Evolutionary conservation across 352 stramenopile genomes (phyloP), one percentile per base, ranked within the genome.

Genomic region (Peronosclerospora sorghi): DNA sequence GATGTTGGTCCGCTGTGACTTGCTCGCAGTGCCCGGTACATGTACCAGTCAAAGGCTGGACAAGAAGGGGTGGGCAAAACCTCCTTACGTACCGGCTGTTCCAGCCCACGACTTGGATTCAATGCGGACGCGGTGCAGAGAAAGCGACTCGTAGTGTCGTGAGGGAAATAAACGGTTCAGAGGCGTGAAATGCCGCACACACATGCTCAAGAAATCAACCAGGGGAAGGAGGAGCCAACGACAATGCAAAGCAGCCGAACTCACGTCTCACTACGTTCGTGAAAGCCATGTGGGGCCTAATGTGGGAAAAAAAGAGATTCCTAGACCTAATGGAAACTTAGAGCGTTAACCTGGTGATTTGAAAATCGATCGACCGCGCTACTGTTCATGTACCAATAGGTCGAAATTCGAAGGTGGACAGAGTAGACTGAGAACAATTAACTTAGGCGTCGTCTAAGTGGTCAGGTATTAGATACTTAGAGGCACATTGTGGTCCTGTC

Each of bases 1-100:
- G n/a, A n/a, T 59, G 51, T 62, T 54, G 44, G 52, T 59, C 49
- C 51, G 56, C 52, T 66, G 47, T 62, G 56, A 62, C 52, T 65
- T 56, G 46, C 42, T 44, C 21, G 19, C n/a, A n/a, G n/a, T n/a
- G n/a, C 6, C 6, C 21, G 21, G 21, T 26, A 26, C 21, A 7
- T 6, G 21, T 26, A 26, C 21, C 21, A 6, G 21, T 26, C 3
- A 26, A 6, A 26, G 21, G 5, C n/a, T n/a, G n/a, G n/a, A n/a
- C n/a, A n/a, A n/a, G n/a, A n/a, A n/a, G n/a, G n/a, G n/a, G n/a
- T n/a, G n/a, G 6, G 21, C 21, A 26, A n/a, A 26, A 26, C 21
- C 21, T 26, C 3, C 3, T 6, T 7, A 26, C 21, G 6, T 26
- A 26, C 21, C 21, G 6, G 21, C 21, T 26, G 21, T 26, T 26